Evolutionary conservation across 495 filamentous ascomycete genomes (phyloP), one percentile per base, ranked within the genome.

Genomic region (Lasiosphaeria ovina): DNA sequence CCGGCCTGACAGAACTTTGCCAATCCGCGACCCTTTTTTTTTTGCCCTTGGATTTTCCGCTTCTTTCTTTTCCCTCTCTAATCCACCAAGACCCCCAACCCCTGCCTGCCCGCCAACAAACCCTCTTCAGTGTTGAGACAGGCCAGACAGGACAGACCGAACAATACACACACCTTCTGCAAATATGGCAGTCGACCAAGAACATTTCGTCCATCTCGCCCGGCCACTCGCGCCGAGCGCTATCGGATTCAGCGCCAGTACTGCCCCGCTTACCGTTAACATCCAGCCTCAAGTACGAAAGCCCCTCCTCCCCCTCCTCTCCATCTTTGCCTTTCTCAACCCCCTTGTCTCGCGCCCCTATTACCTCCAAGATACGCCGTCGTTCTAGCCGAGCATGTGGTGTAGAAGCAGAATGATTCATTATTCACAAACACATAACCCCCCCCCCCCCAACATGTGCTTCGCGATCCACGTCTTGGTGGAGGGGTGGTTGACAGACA

Each of bases 181-280:
- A 82, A 90, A 59, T 76, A 97, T 97, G 93, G 87, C 90, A 68
- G 86, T 89, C 68, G 80, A 84, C 60, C 70, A 75, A 35, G 88
- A 91, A 69, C 89, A 89, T 35, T 98, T 97, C 78, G 81, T 98
- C 67, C 95, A 98, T 75, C 88, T 98, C 61, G 88, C 93, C 70
- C 86, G 94, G 69, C 94, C 94, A 58, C 81, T 98, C 67, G 92
- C 90, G 70, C 90, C 90, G 61, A 86, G 86, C 61, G 77, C 83
- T 36, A 81, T 92, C 67, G 90, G 87, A 69, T 86, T 88, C 72
- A 89, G 91, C 72, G 85, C 85, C 61, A 89, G 87, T 60, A 95
- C 90, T 68, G 86, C 91, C 73, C 95, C 94, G 74, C 81, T 98
- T 67, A 90, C 87, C 76, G 91, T 98, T 67, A 85, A 90, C 65